These are phyloP conservation scores for Synchytrium microbalum DNA, from an alignment of 371 early-diverging fungal species.

Conservation along the genomic window DNA sequence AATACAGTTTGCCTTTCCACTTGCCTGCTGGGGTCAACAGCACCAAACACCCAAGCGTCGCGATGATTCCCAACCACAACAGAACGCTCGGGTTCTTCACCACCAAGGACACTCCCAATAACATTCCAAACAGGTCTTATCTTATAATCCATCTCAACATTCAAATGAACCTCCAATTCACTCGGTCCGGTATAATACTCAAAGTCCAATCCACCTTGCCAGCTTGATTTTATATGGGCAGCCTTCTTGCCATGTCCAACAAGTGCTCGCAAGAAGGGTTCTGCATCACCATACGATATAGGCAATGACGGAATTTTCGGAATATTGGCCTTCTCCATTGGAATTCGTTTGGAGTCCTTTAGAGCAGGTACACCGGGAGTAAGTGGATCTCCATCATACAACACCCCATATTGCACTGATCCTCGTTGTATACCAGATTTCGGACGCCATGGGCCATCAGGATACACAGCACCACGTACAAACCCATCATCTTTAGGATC, in stretches of 20 bases:
- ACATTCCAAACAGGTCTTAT: slow-evolving; percentile 58
- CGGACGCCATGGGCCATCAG: slow-evolving; percentile 60
- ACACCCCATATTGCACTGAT: slow-evolving; percentile 39
- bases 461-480: slow-evolving; percentile 44
- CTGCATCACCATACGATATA: slow-evolving; percentile 55
- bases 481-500: slow-evolving; percentile 54
- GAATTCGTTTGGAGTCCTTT: slow-evolving; percentile 42
- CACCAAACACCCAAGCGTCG: slow-evolving; percentile 54
- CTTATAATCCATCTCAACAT: slow-evolving; percentile 45
- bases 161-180: slow-evolving; percentile 35
- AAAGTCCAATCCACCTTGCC: slow-evolving; percentile 20
- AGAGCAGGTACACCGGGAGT: slow-evolving; percentile 56
- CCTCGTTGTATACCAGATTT: slow-evolving; percentile 50
- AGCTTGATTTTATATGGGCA: slow-evolving; percentile 1
- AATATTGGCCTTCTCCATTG: slow-evolving; percentile 41
- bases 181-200: slow-evolving; percentile 21
- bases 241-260: slow-evolving; percentile 10
- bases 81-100: slow-evolving; percentile 44
- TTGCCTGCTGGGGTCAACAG: neutral
- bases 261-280: slow-evolving; percentile 15
- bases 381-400: slow-evolving; percentile 54
- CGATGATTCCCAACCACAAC: slow-evolving; percentile 59
- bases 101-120: slow-evolving; percentile 49
- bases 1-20: neutral
- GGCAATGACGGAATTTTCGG: slow-evolving; percentile 58